These are phyloP conservation scores for Urtica urens DNA, from an alignment of 306 rosid genomes.

Conservation along the genomic window DNA sequence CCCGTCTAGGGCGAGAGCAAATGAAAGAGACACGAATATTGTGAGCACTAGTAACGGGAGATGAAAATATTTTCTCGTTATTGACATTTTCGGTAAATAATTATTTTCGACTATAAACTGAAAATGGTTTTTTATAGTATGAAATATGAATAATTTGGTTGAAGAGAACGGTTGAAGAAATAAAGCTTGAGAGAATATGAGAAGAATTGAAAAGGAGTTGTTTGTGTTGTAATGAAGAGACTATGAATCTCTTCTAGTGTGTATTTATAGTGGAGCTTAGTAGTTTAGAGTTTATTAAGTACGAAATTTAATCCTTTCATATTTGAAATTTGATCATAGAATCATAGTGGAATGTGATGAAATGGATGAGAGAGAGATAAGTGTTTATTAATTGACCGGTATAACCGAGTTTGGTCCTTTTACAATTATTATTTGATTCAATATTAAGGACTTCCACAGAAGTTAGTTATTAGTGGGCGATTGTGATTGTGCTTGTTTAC, in stretches of 20 bases:
- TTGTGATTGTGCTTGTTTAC: slow-evolving; percentile 9
- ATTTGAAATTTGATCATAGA: background rate
- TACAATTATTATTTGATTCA: background rate
- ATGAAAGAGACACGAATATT: background rate
- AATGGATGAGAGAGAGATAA: slow-evolving; percentile 1
- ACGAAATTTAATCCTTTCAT: background rate
- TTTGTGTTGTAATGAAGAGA: background rate
- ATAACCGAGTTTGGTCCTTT: slow-evolving; percentile 4
- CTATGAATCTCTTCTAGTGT: background rate
- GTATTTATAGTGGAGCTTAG: background rate
- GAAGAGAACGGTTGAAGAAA: background rate
- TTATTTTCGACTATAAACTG: background rate
- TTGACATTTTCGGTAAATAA: background rate
- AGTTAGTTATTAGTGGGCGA: slow-evolving; percentile 6
- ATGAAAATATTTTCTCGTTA: background rate
- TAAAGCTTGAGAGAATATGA: background rate
- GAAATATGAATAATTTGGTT: background rate
- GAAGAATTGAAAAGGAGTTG: background rate
- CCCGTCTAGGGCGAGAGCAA: background rate
- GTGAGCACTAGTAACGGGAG: background rate
- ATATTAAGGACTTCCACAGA: background rate
- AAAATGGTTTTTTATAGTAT: background rate
- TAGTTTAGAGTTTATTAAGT: background rate
- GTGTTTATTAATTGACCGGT: slow-evolving; percentile 2
- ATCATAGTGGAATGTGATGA: background rate